A percentile compares a stretch with the other conserved stretches of the same genome.
phyloP scores from a whole-genome alignment of 1,139 yeast genomes.

The Yamadazyma siamensis region DNA sequence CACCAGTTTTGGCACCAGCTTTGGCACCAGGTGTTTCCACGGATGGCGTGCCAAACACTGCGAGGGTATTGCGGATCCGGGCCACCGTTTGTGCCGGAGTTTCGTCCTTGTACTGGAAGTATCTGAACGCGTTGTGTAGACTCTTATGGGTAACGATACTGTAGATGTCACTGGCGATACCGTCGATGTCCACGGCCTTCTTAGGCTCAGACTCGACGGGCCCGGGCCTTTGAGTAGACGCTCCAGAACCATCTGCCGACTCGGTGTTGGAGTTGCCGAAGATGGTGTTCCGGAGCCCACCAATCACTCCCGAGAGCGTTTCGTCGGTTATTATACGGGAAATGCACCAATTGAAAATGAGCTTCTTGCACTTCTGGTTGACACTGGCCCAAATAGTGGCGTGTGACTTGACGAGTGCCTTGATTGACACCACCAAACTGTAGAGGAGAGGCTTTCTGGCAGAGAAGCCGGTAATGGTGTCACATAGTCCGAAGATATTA shows the following conservation, averaged over 20 bases:
- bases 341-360: slow-evolving; percentile 13
- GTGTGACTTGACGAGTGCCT: slow-evolving; percentile 12
- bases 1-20: slow-evolving; percentile 2
- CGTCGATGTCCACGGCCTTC: too few species aligned
- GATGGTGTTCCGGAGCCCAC: slow-evolving; percentile 17
- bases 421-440: slow-evolving; percentile 13
- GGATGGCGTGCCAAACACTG: not conserved
- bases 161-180: slow-evolving; percentile 7
- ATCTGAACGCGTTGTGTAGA: not conserved
- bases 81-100: not conserved
- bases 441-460: slow-evolving; percentile 26
- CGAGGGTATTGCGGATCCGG: not conserved
- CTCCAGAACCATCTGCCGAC: slow-evolving; percentile 3
- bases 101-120: not conserved
- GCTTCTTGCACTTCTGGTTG: slow-evolving; percentile 17
- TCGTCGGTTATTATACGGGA: slow-evolving; percentile 17
- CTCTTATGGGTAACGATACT: not conserved
- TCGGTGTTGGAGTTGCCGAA: slow-evolving; percentile 15
- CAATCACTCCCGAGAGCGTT: slow-evolving; percentile 17
- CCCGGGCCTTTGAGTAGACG: too few species aligned
- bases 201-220: too few species aligned
- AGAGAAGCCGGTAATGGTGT: slow-evolving; percentile 28
- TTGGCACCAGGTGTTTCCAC: not conserved
- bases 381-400: slow-evolving; percentile 13
- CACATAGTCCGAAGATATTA: slow-evolving; percentile 17